Evolutionary conservation across 2,329 filamentous ascomycete genomes (phyloP).

Genomic region (Paracorniculantispora psalliotae): DNA sequence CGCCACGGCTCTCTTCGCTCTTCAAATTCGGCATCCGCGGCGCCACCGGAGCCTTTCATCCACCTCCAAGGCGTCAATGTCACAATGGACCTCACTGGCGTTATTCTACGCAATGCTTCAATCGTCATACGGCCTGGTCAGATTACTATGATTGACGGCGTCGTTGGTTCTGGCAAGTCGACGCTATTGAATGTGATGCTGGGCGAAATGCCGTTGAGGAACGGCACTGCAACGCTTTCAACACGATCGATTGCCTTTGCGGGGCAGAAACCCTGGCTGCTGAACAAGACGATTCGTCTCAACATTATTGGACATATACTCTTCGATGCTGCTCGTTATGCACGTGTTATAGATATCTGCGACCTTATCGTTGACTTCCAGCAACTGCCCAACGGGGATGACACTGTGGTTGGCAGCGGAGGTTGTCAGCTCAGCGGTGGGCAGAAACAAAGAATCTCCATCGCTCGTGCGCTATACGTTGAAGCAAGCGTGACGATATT

Average conservation of each 20-base stretch:
- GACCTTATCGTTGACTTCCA: background rate
- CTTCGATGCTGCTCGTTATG: background rate
- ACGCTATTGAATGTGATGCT: constrained; percentile 1
- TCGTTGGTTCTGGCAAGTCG: constrained; percentile 4
- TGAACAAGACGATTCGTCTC: constrained; percentile 33
- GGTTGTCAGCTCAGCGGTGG: constrained; percentile 1
- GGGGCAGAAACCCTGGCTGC: constrained; percentile 36
- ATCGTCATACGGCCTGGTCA: background rate
- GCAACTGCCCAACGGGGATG: background rate
- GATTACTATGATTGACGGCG: background rate
- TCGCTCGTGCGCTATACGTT: background rate
- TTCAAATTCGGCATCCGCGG: no score
- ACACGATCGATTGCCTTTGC: constrained; percentile 12
- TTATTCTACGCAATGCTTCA: background rate
- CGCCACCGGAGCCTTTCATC: no score
- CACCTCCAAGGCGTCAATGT: background rate
- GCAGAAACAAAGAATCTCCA: constrained; percentile 1
- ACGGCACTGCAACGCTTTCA: background rate
- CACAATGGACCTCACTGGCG: background rate
- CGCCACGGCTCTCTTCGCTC: no score
- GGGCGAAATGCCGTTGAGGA: background rate
- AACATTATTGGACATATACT: constrained; percentile 30
- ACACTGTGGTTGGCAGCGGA: background rate
- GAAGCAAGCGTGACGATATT: background rate
- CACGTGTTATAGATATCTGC: background rate